These are phyloP conservation scores for Guyanaporus albipodus DNA, from an alignment of 768 basidiomycete genomes.

Conservation along the genomic window DNA sequence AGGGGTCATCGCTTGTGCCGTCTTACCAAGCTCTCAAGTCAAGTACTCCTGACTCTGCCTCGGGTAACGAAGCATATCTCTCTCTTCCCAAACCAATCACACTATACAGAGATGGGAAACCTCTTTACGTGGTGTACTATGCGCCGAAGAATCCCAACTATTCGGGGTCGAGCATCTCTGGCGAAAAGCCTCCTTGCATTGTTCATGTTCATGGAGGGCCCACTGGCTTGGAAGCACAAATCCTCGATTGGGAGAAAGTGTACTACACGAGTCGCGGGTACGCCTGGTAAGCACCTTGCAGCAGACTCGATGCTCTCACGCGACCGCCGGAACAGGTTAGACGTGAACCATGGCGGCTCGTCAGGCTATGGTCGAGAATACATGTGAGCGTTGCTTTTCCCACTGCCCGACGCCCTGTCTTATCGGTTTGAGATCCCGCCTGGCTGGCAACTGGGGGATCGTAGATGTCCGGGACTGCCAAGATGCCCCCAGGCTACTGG, in stretches of 20 bases:
- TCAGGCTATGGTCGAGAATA: slow-evolving; percentile 70
- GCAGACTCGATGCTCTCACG: background rate
- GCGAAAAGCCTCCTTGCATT: slow-evolving; percentile 66
- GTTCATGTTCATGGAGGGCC: slow-evolving; percentile 72
- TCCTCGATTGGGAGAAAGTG: slow-evolving; percentile 50
- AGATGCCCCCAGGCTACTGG: slow-evolving; percentile 49
- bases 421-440: slow-evolving; percentile 38
- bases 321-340: slow-evolving; percentile 41
- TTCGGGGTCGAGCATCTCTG: slow-evolving; percentile 39
- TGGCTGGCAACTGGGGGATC: slow-evolving; percentile 67
- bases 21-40: slow-evolving; percentile 23
- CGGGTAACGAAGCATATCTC: slow-evolving; percentile 30
- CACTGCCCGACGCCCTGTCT: background rate
- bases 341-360: slow-evolving; percentile 77
- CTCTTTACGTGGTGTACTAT: slow-evolving; percentile 63
- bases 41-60: slow-evolving; percentile 16
- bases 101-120: slow-evolving; percentile 34
- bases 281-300: slow-evolving; percentile 50
- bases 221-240: slow-evolving; percentile 44
- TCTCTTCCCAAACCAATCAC: slow-evolving; percentile 49
- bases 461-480: slow-evolving; percentile 67
- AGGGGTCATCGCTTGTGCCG: slow-evolving; percentile 19
- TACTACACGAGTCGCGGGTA: slow-evolving; percentile 71
- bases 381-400: slow-evolving; percentile 32
- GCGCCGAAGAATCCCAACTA: slow-evolving; percentile 64